A percentile compares a stretch with the other conserved stretches of the same genome.
phyloP scores from a whole-genome alignment of 306 rosid genomes.

The Castanospermum australe region DNA sequence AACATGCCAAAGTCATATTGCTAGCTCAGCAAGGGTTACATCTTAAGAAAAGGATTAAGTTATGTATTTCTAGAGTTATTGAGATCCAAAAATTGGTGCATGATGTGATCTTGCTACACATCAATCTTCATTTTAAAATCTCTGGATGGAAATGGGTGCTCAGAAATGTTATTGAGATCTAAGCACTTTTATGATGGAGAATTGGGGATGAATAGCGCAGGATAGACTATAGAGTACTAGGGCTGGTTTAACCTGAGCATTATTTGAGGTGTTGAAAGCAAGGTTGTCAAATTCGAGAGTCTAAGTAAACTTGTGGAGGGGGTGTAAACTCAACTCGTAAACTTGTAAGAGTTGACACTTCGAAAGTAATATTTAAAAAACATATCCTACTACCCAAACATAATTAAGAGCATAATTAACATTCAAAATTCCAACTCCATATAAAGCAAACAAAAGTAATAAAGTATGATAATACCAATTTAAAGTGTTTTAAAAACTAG shows the following conservation, averaged over 20 bases:
- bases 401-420: too few species aligned
- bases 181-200: not conserved
- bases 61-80: not conserved
- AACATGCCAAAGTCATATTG: not conserved
- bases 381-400: too few species aligned
- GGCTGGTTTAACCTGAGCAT: not conserved
- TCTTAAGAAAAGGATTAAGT: not conserved
- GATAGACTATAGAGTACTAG: not conserved
- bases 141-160: not conserved
- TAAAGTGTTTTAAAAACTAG: too few species aligned
- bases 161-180: not conserved
- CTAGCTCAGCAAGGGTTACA: not conserved
- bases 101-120: not conserved
- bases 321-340: too few species aligned
- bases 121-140: not conserved
- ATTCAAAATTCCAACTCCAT: too few species aligned
- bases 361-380: too few species aligned
- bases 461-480: too few species aligned
- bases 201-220: not conserved
- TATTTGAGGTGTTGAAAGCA: not conserved
- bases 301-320: too few species aligned
- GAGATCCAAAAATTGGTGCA: too few species aligned
- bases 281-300: too few species aligned
- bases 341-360: too few species aligned
- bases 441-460: too few species aligned